Base-by-base conservation (phyloP, 306 rosid species). In the Gleditsia sinensis region DNA sequence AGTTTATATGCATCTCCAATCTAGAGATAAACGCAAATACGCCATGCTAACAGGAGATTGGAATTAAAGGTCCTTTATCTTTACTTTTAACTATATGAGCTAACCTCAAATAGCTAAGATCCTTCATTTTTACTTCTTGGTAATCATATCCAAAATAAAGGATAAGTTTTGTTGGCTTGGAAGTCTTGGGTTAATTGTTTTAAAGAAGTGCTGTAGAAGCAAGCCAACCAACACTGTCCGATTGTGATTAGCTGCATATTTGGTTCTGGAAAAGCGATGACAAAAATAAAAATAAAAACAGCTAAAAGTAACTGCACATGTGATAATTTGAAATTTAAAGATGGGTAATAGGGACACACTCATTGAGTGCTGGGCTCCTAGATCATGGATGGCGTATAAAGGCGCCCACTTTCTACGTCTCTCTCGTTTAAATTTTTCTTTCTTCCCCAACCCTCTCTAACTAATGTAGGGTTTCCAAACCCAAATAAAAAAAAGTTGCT, bases 381-480 rank as follows among this genome's bases (percentile, higher is more conserved):
- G 51, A 66, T 14, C 39, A 39, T 32, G 24, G 71, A 39, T 37
- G 30, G 32, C 72, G 42, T 69, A 65, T 71, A 67, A 72, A 78
- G 72, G 84, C 79, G 84, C 86, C 30, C 80, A 45, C 74, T 55
- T 36, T 45, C 23, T 56, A 4, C 50, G 21, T 51, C 74, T 36
- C 37, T 61, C 10, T 24, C 25, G 32, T 80, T 84, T 46, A 80
- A 88, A 68, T 33, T 78, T 81, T 78, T 40, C 40, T 21, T 59
- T 56, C 27, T 4, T 20, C 61, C 16, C 24, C 14, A 25, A 32
- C 43, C 36, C 27, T 57, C 57, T 56, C 42, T n/a, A n/a, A 8
- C 65, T 48, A 11, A 2, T 20, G 62, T 88, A 88, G 87, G 89
- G 84, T 86, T 82, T 75, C 75, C 56, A 58, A 70, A 39, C 49